A percentile compares a stretch with the other conserved stretches of the same genome.
phyloP scores from a whole-genome alignment of 2,329 filamentous ascomycete genomes.

The Arthrobotrys entomopaga region DNA sequence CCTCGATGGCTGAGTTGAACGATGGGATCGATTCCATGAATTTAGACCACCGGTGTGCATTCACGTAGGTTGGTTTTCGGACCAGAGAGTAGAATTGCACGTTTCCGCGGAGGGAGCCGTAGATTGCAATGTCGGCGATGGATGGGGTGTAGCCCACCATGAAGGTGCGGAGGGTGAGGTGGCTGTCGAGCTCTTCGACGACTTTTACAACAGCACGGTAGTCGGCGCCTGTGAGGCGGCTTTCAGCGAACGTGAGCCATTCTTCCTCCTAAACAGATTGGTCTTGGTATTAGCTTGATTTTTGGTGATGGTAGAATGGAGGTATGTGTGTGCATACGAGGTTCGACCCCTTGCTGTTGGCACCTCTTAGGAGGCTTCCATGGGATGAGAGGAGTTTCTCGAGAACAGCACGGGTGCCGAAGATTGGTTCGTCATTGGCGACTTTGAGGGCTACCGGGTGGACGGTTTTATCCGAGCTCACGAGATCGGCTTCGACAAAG shows the following conservation, averaged over 20 bases:
- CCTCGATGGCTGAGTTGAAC: conserved; percentile 76
- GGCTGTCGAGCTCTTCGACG: conserved; percentile 81
- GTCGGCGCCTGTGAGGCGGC: conserved; percentile 68
- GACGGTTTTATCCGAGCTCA: conserved; percentile 54
- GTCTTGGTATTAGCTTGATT: background rate
- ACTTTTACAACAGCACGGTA: conserved; percentile 83
- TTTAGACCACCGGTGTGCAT: conserved; percentile 85
- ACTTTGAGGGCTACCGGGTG: conserved; percentile 58
- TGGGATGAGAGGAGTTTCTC: conserved; percentile 57
- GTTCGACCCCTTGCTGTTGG: conserved; percentile 55
- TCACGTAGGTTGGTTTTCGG: conserved; percentile 71
- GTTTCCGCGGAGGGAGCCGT: conserved; percentile 84
- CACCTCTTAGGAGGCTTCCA: conserved; percentile 54
- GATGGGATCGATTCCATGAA: conserved; percentile 85
- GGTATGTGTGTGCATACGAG: background rate
- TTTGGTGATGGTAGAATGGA: background rate
- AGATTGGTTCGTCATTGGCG: conserved; percentile 57
- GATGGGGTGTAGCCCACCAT: conserved; percentile 82
- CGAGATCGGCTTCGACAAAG: conserved; percentile 57
- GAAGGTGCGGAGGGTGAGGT: conserved; percentile 86
- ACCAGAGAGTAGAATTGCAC: conserved; percentile 79
- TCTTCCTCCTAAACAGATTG: conserved; percentile 63
- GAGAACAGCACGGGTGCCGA: conserved; percentile 57
- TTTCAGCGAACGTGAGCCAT: conserved; percentile 68
- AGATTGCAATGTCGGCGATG: conserved; percentile 81